phyloP scores from a whole-genome alignment of 345 rosid species.

The Passiflora organensis region DNA sequence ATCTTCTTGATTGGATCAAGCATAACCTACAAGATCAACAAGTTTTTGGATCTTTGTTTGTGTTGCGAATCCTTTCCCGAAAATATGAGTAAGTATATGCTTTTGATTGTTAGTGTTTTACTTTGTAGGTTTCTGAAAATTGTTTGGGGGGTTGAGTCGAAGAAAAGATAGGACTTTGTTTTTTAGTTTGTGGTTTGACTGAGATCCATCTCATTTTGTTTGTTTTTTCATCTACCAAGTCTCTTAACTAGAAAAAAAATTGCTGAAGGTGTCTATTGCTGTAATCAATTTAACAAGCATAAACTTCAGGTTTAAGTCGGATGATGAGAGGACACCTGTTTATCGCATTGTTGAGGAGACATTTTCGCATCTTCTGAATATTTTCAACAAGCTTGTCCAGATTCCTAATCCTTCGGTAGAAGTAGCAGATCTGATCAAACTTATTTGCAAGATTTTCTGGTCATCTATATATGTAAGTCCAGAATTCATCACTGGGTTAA shows the following conservation, averaged over 20 bases:
- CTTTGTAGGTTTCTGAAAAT: not conserved
- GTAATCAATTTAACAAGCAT: too few species aligned
- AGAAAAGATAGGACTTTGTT: too few species aligned
- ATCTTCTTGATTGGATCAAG: conserved; percentile 90
- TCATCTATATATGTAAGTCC: conserved; percentile 90
- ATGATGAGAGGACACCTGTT: conserved; percentile 92
- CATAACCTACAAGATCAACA: conserved; percentile 84
- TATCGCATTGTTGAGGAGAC: conserved; percentile 77
- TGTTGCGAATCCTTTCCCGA: conserved; percentile 85
- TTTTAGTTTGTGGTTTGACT: too few species aligned
- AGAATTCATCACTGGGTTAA: too few species aligned
- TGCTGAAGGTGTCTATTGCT: too few species aligned
- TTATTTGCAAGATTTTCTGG: conserved; percentile 98
- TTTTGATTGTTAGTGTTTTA: too few species aligned
- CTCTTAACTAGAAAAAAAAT: too few species aligned
- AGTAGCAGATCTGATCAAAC: conserved; percentile 89
- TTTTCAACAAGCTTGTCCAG: conserved; percentile 78
- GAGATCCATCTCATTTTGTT: too few species aligned
- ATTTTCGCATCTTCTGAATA: conserved; percentile 70
- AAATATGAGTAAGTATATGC: conserved; percentile 80
- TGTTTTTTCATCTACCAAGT: too few species aligned
- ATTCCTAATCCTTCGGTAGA: conserved; percentile 73
- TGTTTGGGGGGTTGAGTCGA: too few species aligned
- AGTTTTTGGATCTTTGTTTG: conserved; percentile 85
- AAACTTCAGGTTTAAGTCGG: conserved; percentile 89